These are phyloP conservation scores for Stenogyne calaminthoides DNA, from an alignment of 305 asterid genomes.

Conservation along the genomic window DNA sequence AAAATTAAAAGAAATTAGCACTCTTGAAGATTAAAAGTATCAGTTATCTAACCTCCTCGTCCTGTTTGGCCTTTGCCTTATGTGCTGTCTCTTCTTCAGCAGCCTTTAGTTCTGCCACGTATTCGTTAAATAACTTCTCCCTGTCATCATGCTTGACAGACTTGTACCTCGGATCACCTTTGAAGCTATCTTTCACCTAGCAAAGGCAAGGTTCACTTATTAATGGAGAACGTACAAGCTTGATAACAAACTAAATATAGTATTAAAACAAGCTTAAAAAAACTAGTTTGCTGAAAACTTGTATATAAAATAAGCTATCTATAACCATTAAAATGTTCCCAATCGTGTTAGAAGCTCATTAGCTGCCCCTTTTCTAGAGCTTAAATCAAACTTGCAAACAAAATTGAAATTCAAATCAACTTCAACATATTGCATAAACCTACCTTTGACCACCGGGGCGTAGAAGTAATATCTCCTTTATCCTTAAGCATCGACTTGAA, in stretches of 20 bases:
- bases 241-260: slow-evolving; percentile 11
- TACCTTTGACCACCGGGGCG: slow-evolving; percentile 97
- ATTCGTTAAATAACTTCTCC: slow-evolving; percentile 78
- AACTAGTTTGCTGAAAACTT: not conserved
- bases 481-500: slow-evolving; percentile 90
- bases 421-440: slow-evolving; percentile 12
- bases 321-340: not conserved
- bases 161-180: slow-evolving; percentile 87
- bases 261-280: too few species aligned
- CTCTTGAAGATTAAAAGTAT: slow-evolving; percentile 9
- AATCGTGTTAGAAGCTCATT: not conserved
- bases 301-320: slow-evolving; percentile 2
- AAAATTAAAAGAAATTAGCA: slow-evolving; percentile 19
- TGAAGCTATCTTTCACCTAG: slow-evolving; percentile 86
- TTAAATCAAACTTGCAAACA: not conserved
- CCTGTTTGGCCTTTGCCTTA: slow-evolving; percentile 61
- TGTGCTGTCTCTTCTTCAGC: slow-evolving; percentile 66
- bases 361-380: not conserved
- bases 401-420: not conserved
- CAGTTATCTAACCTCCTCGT: slow-evolving; percentile 69
- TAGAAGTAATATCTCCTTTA: slow-evolving; percentile 60
- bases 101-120: slow-evolving; percentile 70
- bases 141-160: slow-evolving; percentile 84
- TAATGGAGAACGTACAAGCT: slow-evolving; percentile 9
- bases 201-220: slow-evolving; percentile 28